Evolutionary conservation across 225 moss, liverwort and hornwort genomes (phyloP).

Genomic region (Anthoceros angustus): DNA sequence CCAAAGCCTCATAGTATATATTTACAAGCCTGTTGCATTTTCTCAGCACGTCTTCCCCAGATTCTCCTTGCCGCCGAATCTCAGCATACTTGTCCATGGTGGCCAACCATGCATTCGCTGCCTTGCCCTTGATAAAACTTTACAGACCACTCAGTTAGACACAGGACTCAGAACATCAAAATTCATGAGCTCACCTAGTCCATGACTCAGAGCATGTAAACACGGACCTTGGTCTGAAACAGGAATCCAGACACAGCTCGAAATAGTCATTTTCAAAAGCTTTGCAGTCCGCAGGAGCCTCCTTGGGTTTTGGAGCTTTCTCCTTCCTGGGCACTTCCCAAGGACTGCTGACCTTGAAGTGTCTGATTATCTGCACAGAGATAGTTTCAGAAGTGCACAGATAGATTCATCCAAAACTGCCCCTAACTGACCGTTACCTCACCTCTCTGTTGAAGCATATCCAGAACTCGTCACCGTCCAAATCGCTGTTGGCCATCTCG

Average conservation of each 20-base stretch:
- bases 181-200: background rate
- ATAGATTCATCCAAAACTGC: too few relatives aligned
- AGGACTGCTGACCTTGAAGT: background rate
- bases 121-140: background rate
- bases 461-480: slow-evolving; percentile 39
- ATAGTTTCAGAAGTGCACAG: too few relatives aligned
- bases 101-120: background rate
- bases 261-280: background rate
- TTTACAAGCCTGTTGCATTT: slow-evolving; percentile 18
- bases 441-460: slow-evolving; percentile 37
- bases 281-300: background rate
- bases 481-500: slow-evolving; percentile 39
- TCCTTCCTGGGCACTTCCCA: slow-evolving; percentile 1
- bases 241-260: background rate
- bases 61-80: slow-evolving; percentile 19
- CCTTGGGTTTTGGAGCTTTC: slow-evolving; percentile 12
- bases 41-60: slow-evolving; percentile 16
- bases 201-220: background rate
- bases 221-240: background rate
- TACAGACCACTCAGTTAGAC: background rate
- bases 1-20: slow-evolving; percentile 34
- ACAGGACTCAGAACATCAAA: too few relatives aligned
- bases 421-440: too few relatives aligned
- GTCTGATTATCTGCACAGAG: background rate
- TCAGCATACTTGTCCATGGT: background rate